Conservation (phyloP, 345 rosid species). For the Crucihimalaya himalaica region DNA sequence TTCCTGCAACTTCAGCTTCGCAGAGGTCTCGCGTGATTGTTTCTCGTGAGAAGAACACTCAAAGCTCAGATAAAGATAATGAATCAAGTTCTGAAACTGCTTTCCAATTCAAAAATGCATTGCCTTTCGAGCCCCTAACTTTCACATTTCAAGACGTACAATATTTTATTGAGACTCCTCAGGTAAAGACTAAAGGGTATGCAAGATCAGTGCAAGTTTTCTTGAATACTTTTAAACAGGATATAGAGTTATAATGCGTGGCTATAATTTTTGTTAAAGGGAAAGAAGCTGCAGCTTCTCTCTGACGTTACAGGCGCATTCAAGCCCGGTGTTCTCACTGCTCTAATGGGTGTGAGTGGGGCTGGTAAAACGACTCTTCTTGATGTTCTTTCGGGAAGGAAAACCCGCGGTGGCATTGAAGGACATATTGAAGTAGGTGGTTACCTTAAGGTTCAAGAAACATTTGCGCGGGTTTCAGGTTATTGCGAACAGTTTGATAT, state of each 20-base stretch:
- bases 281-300: constrained; percentile 61
- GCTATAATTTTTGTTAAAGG: constrained; percentile 20
- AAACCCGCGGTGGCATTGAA: constrained; percentile 52
- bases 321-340: constrained; percentile 66
- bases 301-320: constrained; percentile 54
- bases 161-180: constrained; percentile 62
- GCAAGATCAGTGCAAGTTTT: not conserved
- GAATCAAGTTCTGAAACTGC: not conserved
- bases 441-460: constrained; percentile 55
- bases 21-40: constrained; percentile 27
- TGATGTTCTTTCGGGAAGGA: constrained; percentile 73
- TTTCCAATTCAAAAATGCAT: constrained; percentile 26
- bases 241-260: constrained; percentile 34
- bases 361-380: constrained; percentile 76
- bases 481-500: constrained; percentile 67
- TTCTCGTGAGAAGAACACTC: constrained; percentile 19
- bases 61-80: not conserved
- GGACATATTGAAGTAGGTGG: constrained; percentile 60
- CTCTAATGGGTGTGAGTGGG: constrained; percentile 72
- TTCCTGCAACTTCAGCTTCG: constrained; percentile 13
- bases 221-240: constrained; percentile 38
- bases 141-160: constrained; percentile 61
- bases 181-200: constrained; percentile 17
- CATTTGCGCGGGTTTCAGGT: constrained; percentile 63
- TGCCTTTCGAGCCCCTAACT: constrained; percentile 65